Evolutionary conservation across 495 filamentous ascomycete genomes (phyloP).

Genomic region (Jackrogersella multiformis): DNA sequence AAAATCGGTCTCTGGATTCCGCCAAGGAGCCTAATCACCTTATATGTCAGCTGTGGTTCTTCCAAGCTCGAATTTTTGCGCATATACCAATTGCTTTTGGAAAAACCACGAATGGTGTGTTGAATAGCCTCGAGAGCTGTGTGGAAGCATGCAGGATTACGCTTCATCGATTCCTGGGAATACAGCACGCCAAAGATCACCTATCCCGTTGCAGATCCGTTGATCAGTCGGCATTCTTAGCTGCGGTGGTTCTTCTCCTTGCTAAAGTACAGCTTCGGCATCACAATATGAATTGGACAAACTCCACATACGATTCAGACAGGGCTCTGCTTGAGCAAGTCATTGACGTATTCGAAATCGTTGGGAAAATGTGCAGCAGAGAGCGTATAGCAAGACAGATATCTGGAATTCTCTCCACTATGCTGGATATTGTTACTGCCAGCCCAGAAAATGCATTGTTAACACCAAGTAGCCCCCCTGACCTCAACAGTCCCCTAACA

Average conservation of each 20-base stretch:
- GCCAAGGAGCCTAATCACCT: slow-evolving; percentile 14
- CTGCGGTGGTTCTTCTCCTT: slow-evolving; percentile 11
- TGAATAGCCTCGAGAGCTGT: slow-evolving; percentile 7
- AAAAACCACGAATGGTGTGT: background rate
- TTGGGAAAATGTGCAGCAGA: background rate
- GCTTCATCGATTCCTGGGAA: background rate
- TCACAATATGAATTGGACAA: background rate
- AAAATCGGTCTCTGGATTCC: slow-evolving; percentile 9
- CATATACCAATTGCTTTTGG: slow-evolving; percentile 14
- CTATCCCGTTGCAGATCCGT: slow-evolving; percentile 2
- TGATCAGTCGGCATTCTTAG: slow-evolving; percentile 4
- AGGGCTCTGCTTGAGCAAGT: slow-evolving; percentile 2
- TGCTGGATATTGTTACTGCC: background rate
- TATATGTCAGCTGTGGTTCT: slow-evolving; percentile 23
- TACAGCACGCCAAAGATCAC: slow-evolving; percentile 1
- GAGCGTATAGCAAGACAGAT: slow-evolving; percentile 11
- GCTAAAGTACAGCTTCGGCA: slow-evolving; percentile 6
- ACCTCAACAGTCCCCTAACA: background rate
- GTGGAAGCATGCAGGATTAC: slow-evolving; percentile 11
- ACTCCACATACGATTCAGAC: background rate
- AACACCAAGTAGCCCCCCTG: background rate
- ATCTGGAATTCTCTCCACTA: slow-evolving; percentile 1
- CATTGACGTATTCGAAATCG: slow-evolving; percentile 2
- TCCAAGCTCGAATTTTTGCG: slow-evolving; percentile 8
- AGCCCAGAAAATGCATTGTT: background rate